Evolutionary conservation across 1,139 yeast genomes (phyloP), one percentile per base, ranked within the genome.

Genomic region (Taphrina wiesneri): DNA sequence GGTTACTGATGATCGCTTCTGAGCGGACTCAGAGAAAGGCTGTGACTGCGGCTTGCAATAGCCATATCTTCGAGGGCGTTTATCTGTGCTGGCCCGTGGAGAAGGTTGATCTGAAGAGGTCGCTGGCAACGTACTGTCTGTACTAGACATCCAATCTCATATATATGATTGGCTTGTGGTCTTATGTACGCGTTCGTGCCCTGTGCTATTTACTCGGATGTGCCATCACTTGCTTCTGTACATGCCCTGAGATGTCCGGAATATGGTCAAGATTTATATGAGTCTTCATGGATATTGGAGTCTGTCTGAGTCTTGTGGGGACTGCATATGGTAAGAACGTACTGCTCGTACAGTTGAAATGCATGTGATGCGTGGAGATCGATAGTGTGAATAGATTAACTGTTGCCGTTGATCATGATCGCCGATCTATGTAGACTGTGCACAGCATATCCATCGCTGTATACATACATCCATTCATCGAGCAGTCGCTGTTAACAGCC

Each of bases 1-100:
- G 36, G 54, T 53, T 26, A 62, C 66, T 15, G 56, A 45, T 5
- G 25, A 13, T 17, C 66, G 43, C n/a, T 53, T 47, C 19, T 47
- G 53, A 7, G 66, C 66, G 34, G 61, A 53, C 5, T 45, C 56
- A 19, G 66, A 39, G 41, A 62, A 62, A 0, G 60, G 66, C 15
- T 56, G 54, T 9, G 60, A 45, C 9, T 43, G 43, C 7, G 66
- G 66, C 30, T 54, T 62, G 41, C 26, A 26, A 32, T 60, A 60
- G 15, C 64, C 64, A 26, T 11, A 51, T n/a, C 64, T 49, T 21
- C 62, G 62, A 25, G 7, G 17, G 19, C 19, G 43, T n/a, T 45
- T 45, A 17, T 3, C 30, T 23, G n/a, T 45, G 26, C 51, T 45
- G 11, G 28, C n/a, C 7, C n/a, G 9, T 7, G 23, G 13, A 13